These are phyloP conservation scores for Jimgerdemannia flammicorona DNA, from an alignment of 192 early-diverging fungal genomes.

Conservation along the genomic window DNA sequence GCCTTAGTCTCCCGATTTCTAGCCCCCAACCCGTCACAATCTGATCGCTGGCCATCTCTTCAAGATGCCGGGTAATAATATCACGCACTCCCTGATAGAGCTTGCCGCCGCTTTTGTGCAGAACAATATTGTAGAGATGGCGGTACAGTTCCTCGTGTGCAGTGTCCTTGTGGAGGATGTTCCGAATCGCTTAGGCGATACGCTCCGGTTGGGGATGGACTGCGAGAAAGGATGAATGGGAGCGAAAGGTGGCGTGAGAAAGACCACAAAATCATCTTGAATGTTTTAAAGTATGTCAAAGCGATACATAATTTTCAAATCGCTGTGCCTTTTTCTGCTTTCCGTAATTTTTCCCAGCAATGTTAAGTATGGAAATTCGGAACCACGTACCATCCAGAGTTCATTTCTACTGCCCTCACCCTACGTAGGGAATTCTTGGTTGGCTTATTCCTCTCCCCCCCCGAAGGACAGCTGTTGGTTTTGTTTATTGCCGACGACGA, in stretches of 20 bases:
- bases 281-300: too few species aligned
- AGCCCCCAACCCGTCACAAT: conserved; percentile 54
- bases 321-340: too few species aligned
- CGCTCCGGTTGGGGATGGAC: conserved; percentile 40
- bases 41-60: conserved; percentile 46
- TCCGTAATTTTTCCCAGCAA: too few species aligned
- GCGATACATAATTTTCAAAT: too few species aligned
- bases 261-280: not conserved
- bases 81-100: conserved; percentile 76
- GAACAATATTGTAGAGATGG: conserved; percentile 84
- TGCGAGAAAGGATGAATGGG: conserved; percentile 4
- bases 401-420: too few species aligned
- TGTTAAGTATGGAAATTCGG: too few species aligned
- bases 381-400: too few species aligned
- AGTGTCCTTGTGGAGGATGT: conserved; percentile 84
- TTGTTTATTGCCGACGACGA: too few species aligned
- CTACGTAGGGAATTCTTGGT: too few species aligned
- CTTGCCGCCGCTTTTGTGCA: conserved; percentile 76
- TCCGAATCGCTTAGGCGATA: conserved; percentile 67
- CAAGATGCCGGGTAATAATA: conserved; percentile 68
- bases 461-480: too few species aligned
- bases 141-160: conserved; percentile 89
- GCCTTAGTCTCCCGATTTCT: conserved; percentile 30
- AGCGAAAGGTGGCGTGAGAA: not conserved
- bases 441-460: too few species aligned